phyloP scores from a whole-genome alignment of 148 eudicot species.

The Nyssa sinensis region DNA sequence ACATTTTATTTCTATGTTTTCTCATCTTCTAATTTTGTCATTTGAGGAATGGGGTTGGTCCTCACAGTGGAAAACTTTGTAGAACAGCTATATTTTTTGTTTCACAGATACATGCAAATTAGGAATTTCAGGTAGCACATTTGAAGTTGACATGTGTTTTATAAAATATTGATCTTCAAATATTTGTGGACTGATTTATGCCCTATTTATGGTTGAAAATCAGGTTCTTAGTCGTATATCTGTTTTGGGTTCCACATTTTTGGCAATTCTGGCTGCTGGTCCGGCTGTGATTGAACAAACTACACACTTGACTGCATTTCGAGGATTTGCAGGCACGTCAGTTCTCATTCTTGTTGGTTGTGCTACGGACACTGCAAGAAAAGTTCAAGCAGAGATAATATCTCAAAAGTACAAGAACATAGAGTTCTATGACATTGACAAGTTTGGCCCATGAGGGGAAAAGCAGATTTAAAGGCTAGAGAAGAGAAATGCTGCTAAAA shows the following conservation, averaged over 20 bases:
- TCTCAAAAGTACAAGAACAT: constrained; percentile 96
- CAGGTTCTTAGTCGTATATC: constrained; percentile 94
- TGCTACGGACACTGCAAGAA: constrained; percentile 96
- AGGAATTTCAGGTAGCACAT: neutral
- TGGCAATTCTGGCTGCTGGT: constrained; percentile 93
- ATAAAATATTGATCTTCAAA: neutral
- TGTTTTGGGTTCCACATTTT: constrained; percentile 84
- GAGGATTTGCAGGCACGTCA: constrained; percentile 95
- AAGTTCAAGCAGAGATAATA: constrained; percentile 92
- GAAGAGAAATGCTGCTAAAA: too few species aligned
- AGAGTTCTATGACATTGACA: constrained; percentile 81
- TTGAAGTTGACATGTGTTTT: neutral
- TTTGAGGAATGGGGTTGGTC: neutral
- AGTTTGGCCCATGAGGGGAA: constrained; percentile 14
- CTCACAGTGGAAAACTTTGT: neutral
- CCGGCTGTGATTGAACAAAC: constrained; percentile 87
- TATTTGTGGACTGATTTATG: neutral
- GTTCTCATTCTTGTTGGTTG: constrained; percentile 98
- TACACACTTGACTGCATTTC: constrained; percentile 85
- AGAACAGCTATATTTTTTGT: neutral
- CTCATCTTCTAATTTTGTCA: neutral
- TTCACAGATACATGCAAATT: neutral
- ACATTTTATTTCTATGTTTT: neutral
- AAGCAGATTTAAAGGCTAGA: neutral
- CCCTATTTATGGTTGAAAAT: constrained; percentile 1